Conservation (phyloP, 495 filamentous ascomycete species). For the Thermochaetoides thermophila region DNA sequence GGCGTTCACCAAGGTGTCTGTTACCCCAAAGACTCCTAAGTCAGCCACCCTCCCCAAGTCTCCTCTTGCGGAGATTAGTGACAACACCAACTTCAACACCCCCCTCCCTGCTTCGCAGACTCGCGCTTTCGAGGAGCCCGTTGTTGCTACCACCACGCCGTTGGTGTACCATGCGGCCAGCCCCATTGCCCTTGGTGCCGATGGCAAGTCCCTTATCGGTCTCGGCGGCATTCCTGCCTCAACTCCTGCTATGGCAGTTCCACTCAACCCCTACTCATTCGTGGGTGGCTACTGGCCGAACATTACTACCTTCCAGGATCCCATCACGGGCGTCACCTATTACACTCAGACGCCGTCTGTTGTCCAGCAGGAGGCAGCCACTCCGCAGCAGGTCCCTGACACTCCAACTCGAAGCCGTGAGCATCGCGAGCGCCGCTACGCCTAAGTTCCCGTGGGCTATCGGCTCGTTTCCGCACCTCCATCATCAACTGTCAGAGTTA, state of each 20-base stretch:
- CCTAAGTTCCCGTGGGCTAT: background rate
- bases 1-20: conserved; percentile 1
- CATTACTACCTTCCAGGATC: conserved; percentile 1
- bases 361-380: too few species aligned
- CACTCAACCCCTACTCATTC: conserved; percentile 1
- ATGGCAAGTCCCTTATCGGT: background rate
- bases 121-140: too few species aligned
- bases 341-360: conserved; percentile 1
- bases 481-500: conserved; percentile 4
- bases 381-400: too few species aligned
- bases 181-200: background rate
- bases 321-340: conserved; percentile 1
- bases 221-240: background rate
- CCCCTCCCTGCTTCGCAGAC: too few species aligned
- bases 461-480: background rate
- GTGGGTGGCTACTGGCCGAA: conserved; percentile 4
- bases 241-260: conserved; percentile 1
- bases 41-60: background rate
- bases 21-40: conserved; percentile 4
- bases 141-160: too few species aligned
- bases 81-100: background rate
- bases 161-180: background rate
- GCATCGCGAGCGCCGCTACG: background rate
- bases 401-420: conserved; percentile 3
- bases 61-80: too few species aligned